Percentiles rank a stretch among this genome's conserved stretches.
These are phyloP conservation scores for Gastrolobium bilobum DNA, from an alignment of 306 rosid species.

Conservation along the genomic window DNA sequence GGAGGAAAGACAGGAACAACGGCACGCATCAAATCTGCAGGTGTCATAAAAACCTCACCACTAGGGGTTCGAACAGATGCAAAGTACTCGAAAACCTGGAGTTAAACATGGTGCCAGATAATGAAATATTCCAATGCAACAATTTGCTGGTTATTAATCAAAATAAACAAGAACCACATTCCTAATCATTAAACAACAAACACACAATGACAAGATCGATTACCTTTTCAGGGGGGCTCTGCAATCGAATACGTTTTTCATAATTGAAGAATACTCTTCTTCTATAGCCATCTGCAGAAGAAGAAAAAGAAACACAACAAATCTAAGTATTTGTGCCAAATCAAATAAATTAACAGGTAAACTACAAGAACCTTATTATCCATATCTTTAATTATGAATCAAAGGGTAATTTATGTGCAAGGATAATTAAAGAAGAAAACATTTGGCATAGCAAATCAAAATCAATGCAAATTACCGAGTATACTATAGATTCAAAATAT, in stretches of 20 bases:
- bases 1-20: constrained; percentile 82
- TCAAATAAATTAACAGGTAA: background rate
- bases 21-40: constrained; percentile 80
- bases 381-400: background rate
- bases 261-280: constrained; percentile 78
- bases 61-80: constrained; percentile 54
- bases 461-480: background rate
- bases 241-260: constrained; percentile 73
- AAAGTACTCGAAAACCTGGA: constrained; percentile 78
- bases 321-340: background rate
- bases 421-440: background rate
- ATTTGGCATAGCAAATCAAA: background rate
- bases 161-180: constrained; percentile 1
- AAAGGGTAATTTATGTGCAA: background rate
- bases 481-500: background rate
- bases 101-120: constrained; percentile 19
- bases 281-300: constrained; percentile 65
- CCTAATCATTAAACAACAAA: constrained; percentile 3
- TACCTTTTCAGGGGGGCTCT: constrained; percentile 83
- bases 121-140: constrained; percentile 1
- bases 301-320: constrained; percentile 7
- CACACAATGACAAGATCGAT: background rate
- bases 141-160: constrained; percentile 2
- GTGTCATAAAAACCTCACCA: constrained; percentile 77
- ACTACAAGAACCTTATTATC: background rate